Evolutionary conservation across 352 stramenopile species (phyloP), one percentile per base, ranked within the genome.

Genomic region (Phytophthora nicotianae): DNA sequence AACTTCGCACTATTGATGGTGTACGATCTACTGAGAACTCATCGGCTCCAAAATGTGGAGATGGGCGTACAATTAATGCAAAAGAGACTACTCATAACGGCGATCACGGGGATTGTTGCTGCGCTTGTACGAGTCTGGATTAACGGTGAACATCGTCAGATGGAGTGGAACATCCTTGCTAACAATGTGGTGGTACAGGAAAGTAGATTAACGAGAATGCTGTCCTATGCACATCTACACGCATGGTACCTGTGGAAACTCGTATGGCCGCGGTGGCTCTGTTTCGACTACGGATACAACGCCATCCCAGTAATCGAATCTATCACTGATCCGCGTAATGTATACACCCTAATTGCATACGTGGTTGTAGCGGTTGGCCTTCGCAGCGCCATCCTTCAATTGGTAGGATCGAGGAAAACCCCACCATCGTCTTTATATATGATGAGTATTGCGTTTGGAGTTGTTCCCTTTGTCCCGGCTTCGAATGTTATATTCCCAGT

Each of bases 401-500:
- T 57, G 13, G 57, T 38, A 4, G 40, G 51, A 27, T 59, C 53
- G 1, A 63, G 8, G 4, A 27, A 51, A 50, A 17, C 50, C 7
- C 21, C 74, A 33, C 17, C 65, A 3, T 68, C 62, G 7, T 68
- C 79, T 9, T 38, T 88, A 9, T 41, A 90, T 10, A 55, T 90
- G 51, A 68, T 76, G 46, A 72, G 83, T 38, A 86, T 91, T 27
- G 74, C 75, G 5, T 86, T 98, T 58, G 79, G 83, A 9, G 63
- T 88, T 5, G 70, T 97, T 10, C 87, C 92, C 8, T 98, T 98
- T 64, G 33, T 97, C 1, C 93, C 93, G 11, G 92, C 86, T 17
- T 93, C 88, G n/a, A 97, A 98, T 51, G 29, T 96, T 11, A 58
- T 98, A 19, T 96, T 98, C 48, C 89, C 91, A 3, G 86, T 98